Base-by-base conservation (phyloP, 2,329 filamentous ascomycete species). In the Neocatenulostroma microsporum region DNA sequence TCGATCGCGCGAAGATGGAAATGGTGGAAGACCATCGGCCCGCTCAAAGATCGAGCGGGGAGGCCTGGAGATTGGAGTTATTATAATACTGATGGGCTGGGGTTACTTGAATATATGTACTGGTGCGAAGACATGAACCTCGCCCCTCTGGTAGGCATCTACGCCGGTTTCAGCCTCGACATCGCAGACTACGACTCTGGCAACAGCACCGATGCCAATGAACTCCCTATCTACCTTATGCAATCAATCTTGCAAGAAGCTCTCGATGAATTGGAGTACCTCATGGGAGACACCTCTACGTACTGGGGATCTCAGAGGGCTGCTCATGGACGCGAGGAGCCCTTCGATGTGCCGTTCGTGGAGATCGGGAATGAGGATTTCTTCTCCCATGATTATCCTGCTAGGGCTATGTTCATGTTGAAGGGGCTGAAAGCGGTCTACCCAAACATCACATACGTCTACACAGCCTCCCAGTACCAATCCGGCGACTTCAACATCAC, bases 281-380 rank as follows among this genome's bases (percentile, higher is more conserved):
- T 15, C 21, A 25, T 17, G 21, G 36, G 36, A 13, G 34, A 39
- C 21, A 37, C 27, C 9, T 20, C 19, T 6, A 37, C 28, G 12
- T 20, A 13, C 6, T 37, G 28, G 27, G 35, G 35, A 13, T 17
- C 35, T 9, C 10, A 13, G 11, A 17, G 35, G 18, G 35, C 35
- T 10, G 30, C 27, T 6, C 35, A 13, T 5, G 35, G 35, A 12
- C 35, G 32, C 19, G 18, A 20, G 15, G 35, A 37, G 20, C 35
- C 35, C 15, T 37, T 37, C 21, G 19, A 21, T n/a, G 27, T 37
- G 7, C 15, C 15, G 23, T 37, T 31, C 25, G 29, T 37, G 10
- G 35, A 37, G 21, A 37, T 37, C n/a, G 35, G 35, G 4, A 37
- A 37, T 28, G 35, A 37, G 20, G 35, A 37, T 21, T 37, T 13